Evolutionary conservation across 179 eudicot genomes (phyloP).

Genomic region (Silene coronaria): DNA sequence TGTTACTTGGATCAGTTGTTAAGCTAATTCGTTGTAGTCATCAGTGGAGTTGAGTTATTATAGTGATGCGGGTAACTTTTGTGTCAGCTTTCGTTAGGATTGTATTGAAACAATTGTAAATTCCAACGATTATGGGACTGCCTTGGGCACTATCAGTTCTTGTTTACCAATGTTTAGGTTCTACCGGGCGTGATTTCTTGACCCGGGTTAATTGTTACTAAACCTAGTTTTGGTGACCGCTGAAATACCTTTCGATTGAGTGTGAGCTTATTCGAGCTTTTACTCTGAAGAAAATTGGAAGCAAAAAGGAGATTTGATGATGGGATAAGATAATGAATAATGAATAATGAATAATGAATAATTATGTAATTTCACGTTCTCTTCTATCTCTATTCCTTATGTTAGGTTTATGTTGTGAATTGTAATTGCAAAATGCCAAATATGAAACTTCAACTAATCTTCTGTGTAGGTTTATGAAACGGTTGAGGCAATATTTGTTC

Average conservation of each 20-base stretch:
- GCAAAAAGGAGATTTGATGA: not conserved
- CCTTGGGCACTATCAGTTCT: too few species aligned
- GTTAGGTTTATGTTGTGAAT: not conserved
- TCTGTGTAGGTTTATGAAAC: slow-evolving; percentile 71
- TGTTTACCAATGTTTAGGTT: too few species aligned
- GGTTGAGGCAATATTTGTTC: slow-evolving; percentile 61
- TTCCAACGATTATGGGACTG: not conserved
- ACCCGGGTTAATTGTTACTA: too few species aligned
- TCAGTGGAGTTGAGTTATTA: not conserved
- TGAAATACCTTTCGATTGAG: too few species aligned
- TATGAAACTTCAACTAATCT: not conserved
- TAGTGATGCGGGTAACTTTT: too few species aligned
- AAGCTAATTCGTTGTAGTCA: not conserved
- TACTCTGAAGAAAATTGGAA: not conserved
- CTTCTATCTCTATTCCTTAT: too few species aligned
- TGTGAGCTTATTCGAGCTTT: not conserved
- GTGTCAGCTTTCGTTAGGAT: not conserved
- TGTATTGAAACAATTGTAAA: not conserved
- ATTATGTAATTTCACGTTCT: not conserved
- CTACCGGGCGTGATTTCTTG: too few species aligned
- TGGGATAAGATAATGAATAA: not conserved
- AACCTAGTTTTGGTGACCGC: too few species aligned
- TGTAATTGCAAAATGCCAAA: too few species aligned
- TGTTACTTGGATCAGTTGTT: not conserved
- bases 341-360: not conserved